Base-by-base conservation (phyloP, 208 protist species). In the Acanthamoeba lenticulata region DNA sequence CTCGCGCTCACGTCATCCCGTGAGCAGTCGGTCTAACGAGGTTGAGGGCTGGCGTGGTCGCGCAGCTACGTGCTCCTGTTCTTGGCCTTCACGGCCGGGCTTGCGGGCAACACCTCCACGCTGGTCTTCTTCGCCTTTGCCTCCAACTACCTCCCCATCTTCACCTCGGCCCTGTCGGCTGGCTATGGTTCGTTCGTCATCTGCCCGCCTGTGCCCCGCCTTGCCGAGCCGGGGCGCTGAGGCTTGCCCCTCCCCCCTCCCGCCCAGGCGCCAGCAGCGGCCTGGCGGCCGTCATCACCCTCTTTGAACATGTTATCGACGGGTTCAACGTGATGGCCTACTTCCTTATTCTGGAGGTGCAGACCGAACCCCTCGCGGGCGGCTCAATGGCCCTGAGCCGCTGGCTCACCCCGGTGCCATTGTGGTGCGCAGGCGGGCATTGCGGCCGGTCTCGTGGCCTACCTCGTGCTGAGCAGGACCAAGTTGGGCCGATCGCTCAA, bases 81-180 rank as follows among this genome's bases (percentile, higher is more conserved):
- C 27, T 17, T 85, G 11, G 7, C 74, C 74, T 85, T 85, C 40
- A 32, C 40, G 27, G 6, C 74, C 29, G 74, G 74, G 13, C 44
- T 85, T 19, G 74, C 74, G 17, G 74, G 74, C 15, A 85, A 85
- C 74, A 85, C 74, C 7, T 55, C 40, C 38, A 85, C 74, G 19
- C 74, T 85, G 9, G 74, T 85, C 24, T 85, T 85, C 74, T 85
- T 85, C 27, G 74, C 74, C 74, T 85, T 85, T 24, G 74, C 74
- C 13, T 85, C 74, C 74, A 85, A 85, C 74, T 85, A 85, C 29
- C 13, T 85, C 19, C 74, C 74, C 29, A 85, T 85, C 29, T n/a
- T 85, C 74, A 85, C 74, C 34, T 36, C 40, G 6, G 74, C 74
- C 27, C 74, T 85, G 19, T 85, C 74, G 5, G 74, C 74, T 6